A percentile compares a stretch with the other conserved stretches of the same genome.
phyloP scores from a whole-genome alignment of 805 yeast genomes.

The Grigorovia yakushimaensis region DNA sequence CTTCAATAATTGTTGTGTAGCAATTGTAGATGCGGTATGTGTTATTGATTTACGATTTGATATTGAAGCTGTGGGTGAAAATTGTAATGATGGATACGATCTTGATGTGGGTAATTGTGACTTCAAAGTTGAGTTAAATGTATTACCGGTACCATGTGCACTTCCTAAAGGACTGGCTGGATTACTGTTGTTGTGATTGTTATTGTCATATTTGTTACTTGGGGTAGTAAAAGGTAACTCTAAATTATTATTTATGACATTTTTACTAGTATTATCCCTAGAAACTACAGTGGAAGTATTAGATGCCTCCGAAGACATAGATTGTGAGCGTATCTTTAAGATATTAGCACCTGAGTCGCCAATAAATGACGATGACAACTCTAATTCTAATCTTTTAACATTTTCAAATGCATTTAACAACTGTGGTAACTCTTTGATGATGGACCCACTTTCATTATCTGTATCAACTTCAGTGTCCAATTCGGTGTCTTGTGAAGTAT shows the following conservation, averaged over 20 bases:
- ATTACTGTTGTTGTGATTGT: not conserved
- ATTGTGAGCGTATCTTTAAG: constrained; percentile 1
- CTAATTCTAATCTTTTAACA: constrained; percentile 50
- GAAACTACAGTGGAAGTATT: constrained; percentile 1
- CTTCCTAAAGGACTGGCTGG: not conserved
- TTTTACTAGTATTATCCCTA: not conserved
- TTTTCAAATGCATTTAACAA: constrained; percentile 58
- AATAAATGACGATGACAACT: constrained; percentile 23
- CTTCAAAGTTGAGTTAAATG: not conserved
- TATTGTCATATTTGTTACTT: not conserved
- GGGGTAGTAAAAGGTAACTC: not conserved
- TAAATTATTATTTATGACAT: not conserved
- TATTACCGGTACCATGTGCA: not conserved
- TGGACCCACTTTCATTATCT: not conserved
- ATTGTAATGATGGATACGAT: not conserved
- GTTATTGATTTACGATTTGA: not conserved
- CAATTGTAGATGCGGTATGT: not conserved
- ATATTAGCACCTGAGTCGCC: not conserved
- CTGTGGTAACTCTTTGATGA: constrained; percentile 56
- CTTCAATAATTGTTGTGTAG: constrained; percentile 5
- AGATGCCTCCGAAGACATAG: constrained; percentile 3
- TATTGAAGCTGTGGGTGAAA: not conserved
- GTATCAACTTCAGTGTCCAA: not conserved
- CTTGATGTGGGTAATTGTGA: not conserved
- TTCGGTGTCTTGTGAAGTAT: not conserved